Conservation (phyloP, 164 flowering plant species). For the Liquidambar formosana region DNA sequence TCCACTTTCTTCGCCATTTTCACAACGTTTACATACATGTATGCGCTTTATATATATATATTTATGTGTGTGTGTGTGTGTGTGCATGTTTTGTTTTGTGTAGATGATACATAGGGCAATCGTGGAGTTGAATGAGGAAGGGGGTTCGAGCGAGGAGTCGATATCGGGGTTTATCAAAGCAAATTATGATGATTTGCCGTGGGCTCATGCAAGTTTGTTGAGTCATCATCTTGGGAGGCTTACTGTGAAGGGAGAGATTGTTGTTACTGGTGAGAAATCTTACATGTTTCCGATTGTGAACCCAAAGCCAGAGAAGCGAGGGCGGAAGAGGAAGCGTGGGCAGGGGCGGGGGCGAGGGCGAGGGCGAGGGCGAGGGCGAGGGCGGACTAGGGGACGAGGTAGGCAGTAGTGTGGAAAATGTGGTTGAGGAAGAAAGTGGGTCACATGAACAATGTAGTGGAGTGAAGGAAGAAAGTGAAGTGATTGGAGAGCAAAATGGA, state of each 20-base stretch:
- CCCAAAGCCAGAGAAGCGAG: neutral
- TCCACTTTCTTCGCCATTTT: too few species aligned
- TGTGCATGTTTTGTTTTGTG: constrained; percentile 5
- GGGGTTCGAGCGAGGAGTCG: constrained; percentile 38
- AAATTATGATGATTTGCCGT: constrained; percentile 36
- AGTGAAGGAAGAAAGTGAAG: neutral
- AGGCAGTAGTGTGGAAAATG: neutral
- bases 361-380: too few species aligned
- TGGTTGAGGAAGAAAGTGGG: neutral
- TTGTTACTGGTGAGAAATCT: neutral
- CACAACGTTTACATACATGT: too few species aligned
- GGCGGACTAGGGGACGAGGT: neutral
- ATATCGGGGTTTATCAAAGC: constrained; percentile 32
- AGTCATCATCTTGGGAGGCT: constrained; percentile 41
- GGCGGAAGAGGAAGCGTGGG: neutral
- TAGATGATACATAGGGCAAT: constrained; percentile 50
- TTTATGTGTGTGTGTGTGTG: neutral
- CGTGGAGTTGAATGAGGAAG: constrained; percentile 33
- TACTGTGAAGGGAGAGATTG: constrained; percentile 31
- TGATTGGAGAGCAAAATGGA: too few species aligned
- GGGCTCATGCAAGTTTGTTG: constrained; percentile 34
- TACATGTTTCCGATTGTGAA: constrained; percentile 22
- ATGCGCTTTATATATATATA: neutral
- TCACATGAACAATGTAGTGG: neutral
- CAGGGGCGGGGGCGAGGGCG: too few species aligned